Conservation (phyloP, 78 protist species). For the slime mould (Dictyostelium discoideum) region DNA sequence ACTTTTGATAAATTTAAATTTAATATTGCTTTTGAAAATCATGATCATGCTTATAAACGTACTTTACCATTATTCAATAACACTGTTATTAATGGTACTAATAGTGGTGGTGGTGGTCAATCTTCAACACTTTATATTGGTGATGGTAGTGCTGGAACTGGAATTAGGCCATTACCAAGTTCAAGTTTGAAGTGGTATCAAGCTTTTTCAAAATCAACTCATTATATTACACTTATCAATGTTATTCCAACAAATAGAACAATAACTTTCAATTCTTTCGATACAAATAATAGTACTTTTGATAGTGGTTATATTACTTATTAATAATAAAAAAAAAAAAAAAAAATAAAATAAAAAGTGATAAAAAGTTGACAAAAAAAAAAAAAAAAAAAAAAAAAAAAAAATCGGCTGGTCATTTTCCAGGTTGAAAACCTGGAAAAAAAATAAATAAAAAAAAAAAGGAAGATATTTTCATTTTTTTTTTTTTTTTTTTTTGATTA, state of each 20-base stretch:
- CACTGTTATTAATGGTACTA: not conserved
- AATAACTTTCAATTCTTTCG: conserved; percentile 7
- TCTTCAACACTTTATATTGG: conserved; percentile 69
- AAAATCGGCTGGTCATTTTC: not conserved
- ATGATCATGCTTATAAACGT: conserved; percentile 85
- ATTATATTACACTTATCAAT: conserved; percentile 20
- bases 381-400: not conserved
- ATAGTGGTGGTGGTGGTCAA: not conserved
- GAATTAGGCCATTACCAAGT: not conserved
- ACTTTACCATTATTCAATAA: conserved; percentile 25
- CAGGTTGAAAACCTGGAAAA: not conserved
- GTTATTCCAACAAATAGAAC: not conserved
- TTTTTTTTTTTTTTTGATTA: not conserved
- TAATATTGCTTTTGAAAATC: conserved; percentile 82
- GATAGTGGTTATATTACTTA: conserved; percentile 6
- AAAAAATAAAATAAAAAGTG: not conserved
- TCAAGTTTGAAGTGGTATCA: conserved; percentile 32
- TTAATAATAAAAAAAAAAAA: not conserved
- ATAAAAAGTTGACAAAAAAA: not conserved
- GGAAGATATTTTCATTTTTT: not conserved
- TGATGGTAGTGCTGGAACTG: conserved; percentile 71
- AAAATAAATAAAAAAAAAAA: not conserved
- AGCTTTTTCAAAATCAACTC: not conserved
- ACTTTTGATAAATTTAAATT: conserved; percentile 46
- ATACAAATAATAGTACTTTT: not conserved